Evolutionary conservation across 179 eudicot genomes (phyloP), one percentile per base, ranked within the genome.

Genomic region (Spergularia azorica): DNA sequence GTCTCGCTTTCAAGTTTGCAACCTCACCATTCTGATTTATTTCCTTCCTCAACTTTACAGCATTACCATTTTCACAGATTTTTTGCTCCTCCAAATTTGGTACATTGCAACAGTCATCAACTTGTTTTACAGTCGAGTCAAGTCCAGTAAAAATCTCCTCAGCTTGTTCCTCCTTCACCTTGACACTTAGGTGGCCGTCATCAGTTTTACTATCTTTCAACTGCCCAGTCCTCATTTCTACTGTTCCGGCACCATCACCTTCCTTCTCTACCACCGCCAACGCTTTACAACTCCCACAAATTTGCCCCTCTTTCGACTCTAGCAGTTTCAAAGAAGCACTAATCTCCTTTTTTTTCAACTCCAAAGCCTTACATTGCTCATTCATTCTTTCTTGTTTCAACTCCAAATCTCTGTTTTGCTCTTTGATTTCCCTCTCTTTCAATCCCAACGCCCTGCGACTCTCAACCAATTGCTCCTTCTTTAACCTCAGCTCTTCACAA

Each of bases 341-440:
- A 50, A 70, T 54, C 41, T 70, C 73, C 18, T 46, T 67, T 39
- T 52, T 43, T 43, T 26, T 70, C 46, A 20, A 41, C 59, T 70
- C 61, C 61, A 70, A 70, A 17, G 9, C 61, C 61, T 21, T 70
- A 39, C 43, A 11, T 26, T 54, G 17, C 39, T 70, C 61, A 70
- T 51, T 14, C 17, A 52, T 20, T 46, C 73, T 50, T 11, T 50
- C 73, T 32, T 52, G 60, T 32, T 18, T 54, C 73, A 70, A 52
- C 61, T 70, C 73, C 12, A 70, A 3, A 21, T 77, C 81, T 61
- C 67, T 68, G 52, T 70, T 12, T 17, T 71, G 63, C 15, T 81
- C 80, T 65, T 38, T 67, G 15, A 66, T 51, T n/a, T 61, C 48
- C 16, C 32, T 65, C 8, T 63, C 57, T 10, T 58, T 63, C 56